These are phyloP conservation scores for Russula dissimulans DNA, from an alignment of 768 basidiomycete genomes.

Conservation along the genomic window DNA sequence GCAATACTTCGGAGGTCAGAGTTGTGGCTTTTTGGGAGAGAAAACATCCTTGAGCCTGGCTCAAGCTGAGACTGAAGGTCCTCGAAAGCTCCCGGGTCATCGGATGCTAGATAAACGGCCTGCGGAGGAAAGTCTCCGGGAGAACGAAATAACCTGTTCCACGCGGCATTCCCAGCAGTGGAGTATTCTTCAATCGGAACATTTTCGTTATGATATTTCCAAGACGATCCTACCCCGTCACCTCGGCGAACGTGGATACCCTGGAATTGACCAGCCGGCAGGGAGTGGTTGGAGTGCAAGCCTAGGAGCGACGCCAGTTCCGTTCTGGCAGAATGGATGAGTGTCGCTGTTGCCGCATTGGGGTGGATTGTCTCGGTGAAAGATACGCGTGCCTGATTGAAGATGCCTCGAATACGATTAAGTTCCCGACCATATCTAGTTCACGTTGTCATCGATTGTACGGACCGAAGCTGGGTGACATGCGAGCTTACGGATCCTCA, in stretches of 20 bases:
- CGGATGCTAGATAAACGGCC: conserved; percentile 51
- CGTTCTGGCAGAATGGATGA: conserved; percentile 42
- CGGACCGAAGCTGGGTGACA: not conserved
- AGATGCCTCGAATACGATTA: conserved; percentile 51
- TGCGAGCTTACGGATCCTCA: conserved; percentile 48
- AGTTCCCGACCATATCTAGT: conserved; percentile 44
- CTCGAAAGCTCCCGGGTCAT: conserved; percentile 37
- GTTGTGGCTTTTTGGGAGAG: conserved; percentile 35
- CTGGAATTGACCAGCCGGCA: conserved; percentile 31
- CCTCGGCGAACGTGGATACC: conserved; percentile 58
- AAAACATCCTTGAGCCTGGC: conserved; percentile 32
- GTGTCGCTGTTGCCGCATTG: conserved; percentile 33
- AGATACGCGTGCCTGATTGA: conserved; percentile 36
- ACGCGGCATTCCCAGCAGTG: conserved; percentile 34
- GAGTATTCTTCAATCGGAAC: conserved; percentile 45
- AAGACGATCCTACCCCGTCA: conserved; percentile 42
- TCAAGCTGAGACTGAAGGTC: conserved; percentile 37
- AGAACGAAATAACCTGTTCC: conserved; percentile 29
- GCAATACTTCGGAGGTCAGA: conserved; percentile 38
- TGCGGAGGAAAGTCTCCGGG: conserved; percentile 24
- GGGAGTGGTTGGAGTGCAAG: conserved; percentile 11
- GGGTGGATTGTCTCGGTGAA: conserved; percentile 46
- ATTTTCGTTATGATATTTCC: conserved; percentile 33
- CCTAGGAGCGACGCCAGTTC: conserved; percentile 32
- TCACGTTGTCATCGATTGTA: not conserved